These are phyloP conservation scores for Nitzschia palea DNA, from an alignment of 108 stramenopile genomes.

Conservation along the genomic window DNA sequence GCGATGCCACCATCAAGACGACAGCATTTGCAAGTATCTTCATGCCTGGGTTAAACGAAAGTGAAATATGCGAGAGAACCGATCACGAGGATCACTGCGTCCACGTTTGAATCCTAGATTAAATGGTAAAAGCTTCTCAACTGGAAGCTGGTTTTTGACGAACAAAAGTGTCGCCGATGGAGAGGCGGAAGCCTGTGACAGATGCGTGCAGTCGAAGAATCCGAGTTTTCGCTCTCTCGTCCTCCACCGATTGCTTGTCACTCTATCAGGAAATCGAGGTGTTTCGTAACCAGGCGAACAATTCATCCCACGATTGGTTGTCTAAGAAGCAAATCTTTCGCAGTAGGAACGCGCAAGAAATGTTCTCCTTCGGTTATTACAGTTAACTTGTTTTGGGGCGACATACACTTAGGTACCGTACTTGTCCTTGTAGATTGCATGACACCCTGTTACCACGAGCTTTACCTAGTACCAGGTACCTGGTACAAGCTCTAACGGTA, in stretches of 20 bases:
- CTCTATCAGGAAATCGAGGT: not conserved
- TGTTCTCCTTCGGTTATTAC: not conserved
- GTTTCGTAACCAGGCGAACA: slow-evolving; percentile 7
- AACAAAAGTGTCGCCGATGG: not conserved
- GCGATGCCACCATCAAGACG: slow-evolving; percentile 15
- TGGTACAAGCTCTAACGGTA: too few species aligned
- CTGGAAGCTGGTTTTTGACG: too few species aligned
- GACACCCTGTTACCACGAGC: too few species aligned
- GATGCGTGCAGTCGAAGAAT: not conserved
- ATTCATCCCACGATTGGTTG: not conserved
- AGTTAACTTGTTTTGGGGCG: not conserved
- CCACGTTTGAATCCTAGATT: not conserved
- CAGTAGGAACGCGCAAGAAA: not conserved
- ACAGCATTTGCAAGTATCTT: slow-evolving; percentile 21
- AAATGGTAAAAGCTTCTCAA: not conserved
- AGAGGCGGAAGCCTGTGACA: not conserved
- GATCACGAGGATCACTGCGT: not conserved
- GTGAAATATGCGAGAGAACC: not conserved
- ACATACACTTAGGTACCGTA: not conserved
- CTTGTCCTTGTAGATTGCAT: not conserved
- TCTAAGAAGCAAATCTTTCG: not conserved
- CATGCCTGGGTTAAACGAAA: slow-evolving; percentile 7
- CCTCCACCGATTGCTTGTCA: slow-evolving; percentile 5
- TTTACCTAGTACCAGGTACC: too few species aligned
- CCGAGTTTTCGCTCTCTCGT: not conserved